phyloP scores from a whole-genome alignment of 768 basidiomycete species.

The Suillus spraguei region DNA sequence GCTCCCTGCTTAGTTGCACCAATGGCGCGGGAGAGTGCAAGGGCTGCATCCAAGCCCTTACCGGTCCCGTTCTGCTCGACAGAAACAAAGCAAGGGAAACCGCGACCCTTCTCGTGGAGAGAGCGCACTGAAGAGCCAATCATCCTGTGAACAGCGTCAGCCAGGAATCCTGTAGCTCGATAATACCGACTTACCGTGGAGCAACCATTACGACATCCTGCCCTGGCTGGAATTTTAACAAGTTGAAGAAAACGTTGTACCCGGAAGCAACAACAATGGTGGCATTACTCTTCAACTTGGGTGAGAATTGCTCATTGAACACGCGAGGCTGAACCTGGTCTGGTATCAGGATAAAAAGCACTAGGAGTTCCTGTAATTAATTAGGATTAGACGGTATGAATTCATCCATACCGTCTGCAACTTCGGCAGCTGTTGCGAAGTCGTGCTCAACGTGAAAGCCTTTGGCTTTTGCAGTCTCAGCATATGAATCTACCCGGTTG shows the following conservation, averaged over 20 bases:
- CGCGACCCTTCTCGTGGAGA: constrained; percentile 58
- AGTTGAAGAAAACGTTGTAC: constrained; percentile 65
- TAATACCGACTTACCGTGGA: constrained; percentile 43
- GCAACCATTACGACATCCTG: constrained; percentile 72
- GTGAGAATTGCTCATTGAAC: constrained; percentile 58
- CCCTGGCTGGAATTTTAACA: constrained; percentile 51
- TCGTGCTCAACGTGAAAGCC: constrained; percentile 60
- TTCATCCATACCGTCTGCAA: constrained; percentile 50
- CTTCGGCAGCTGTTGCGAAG: constrained; percentile 54
- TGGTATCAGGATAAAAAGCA: constrained; percentile 62
- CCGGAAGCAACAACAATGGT: constrained; percentile 64
- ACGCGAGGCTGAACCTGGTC: constrained; percentile 65
- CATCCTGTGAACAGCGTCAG: constrained; percentile 45
- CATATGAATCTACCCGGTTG: constrained; percentile 59
- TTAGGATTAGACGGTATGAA: neutral
- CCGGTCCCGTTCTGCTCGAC: constrained; percentile 64
- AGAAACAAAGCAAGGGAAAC: constrained; percentile 67
- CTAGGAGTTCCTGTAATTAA: constrained; percentile 30
- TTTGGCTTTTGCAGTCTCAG: constrained; percentile 55
- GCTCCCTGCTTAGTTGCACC: constrained; percentile 67
- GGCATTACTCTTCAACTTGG: constrained; percentile 48
- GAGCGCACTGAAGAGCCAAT: constrained; percentile 68
- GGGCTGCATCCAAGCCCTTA: constrained; percentile 44
- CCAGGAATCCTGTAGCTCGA: neutral
- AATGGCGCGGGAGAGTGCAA: constrained; percentile 58